A percentile compares a stretch with the other conserved stretches of the same genome.
phyloP scores from a whole-genome alignment of 139 green algal genomes.

The Zygnema circumcarinatum region DNA sequence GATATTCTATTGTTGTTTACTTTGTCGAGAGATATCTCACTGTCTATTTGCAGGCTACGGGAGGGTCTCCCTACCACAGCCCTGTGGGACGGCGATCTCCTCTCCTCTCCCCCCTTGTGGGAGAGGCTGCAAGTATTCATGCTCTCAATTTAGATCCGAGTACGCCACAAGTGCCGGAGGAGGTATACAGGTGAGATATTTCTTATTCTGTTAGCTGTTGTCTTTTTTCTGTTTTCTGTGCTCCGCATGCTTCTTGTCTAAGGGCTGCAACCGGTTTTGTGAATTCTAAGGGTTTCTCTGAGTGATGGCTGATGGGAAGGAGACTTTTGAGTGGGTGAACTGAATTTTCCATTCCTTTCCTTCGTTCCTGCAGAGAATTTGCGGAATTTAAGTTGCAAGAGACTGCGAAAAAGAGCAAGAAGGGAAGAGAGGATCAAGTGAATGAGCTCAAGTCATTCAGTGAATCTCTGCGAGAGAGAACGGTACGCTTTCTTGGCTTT shows the following conservation, averaged over 20 bases:
- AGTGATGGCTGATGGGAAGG: too few relatives aligned
- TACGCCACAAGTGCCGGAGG: slow-evolving; percentile 21
- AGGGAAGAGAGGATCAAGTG: slow-evolving; percentile 33
- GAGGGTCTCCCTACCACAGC: slow-evolving; percentile 28
- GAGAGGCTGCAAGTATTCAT: slow-evolving; percentile 20
- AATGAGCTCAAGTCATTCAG: slow-evolving; percentile 50
- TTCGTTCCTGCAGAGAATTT: slow-evolving; percentile 36
- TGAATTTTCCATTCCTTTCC: too few relatives aligned
- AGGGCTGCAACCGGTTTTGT: too few relatives aligned
- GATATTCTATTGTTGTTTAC: too few relatives aligned
- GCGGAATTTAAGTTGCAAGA: slow-evolving; percentile 40
- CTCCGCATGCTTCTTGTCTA: neutral
- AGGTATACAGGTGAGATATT: slow-evolving; percentile 28
- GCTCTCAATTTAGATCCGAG: slow-evolving; percentile 41
- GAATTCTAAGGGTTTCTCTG: too few relatives aligned
- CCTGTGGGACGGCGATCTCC: slow-evolving; percentile 34
- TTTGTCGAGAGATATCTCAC: too few relatives aligned
- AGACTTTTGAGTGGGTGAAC: too few relatives aligned
- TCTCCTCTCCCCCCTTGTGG: slow-evolving; percentile 35
- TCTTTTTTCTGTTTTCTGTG: neutral
- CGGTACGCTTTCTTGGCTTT: slow-evolving; percentile 3
- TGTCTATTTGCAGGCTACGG: neutral
- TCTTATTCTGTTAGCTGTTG: too few relatives aligned
- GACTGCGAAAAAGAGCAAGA: slow-evolving; percentile 32
- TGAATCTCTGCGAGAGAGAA: slow-evolving; percentile 39